phyloP scores from a whole-genome alignment of 768 basidiomycete genomes.

The Suillus sp. region DNA sequence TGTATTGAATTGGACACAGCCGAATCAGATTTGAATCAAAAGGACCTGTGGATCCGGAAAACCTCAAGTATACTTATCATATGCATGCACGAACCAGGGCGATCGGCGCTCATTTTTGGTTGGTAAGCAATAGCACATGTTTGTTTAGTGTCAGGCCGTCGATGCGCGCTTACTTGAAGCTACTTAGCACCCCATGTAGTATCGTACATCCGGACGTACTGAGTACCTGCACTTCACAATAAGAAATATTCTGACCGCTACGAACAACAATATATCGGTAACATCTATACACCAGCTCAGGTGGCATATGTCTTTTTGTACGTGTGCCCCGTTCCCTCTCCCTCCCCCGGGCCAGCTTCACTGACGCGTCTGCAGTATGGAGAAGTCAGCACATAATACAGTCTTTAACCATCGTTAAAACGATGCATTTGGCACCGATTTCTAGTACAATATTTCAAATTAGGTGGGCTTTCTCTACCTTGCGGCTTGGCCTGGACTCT shows the following conservation, averaged over 20 bases:
- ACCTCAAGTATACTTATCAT: background rate
- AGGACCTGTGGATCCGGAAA: background rate
- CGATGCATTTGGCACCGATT: conserved; percentile 43
- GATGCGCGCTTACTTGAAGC: no score
- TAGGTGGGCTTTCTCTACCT: conserved; percentile 74
- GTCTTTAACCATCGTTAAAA: no score
- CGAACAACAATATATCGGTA: conserved; percentile 75
- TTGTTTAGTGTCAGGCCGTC: no score
- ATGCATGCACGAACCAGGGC: no score
- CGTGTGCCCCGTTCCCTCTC: conserved; percentile 48
- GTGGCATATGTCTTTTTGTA: conserved; percentile 52
- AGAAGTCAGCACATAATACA: no score
- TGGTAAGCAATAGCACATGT: no score
- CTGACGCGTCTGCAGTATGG: conserved; percentile 59
- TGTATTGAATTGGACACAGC: background rate
- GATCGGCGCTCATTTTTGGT: no score
- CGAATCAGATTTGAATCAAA: background rate
- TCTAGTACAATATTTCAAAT: conserved; percentile 4
- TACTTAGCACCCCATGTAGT: no score
- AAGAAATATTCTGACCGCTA: conserved; percentile 64
- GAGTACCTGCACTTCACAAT: conserved; percentile 61
- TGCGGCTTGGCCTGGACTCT: no score
- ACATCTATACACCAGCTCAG: conserved; percentile 60
- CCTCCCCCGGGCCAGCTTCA: conserved; percentile 16
- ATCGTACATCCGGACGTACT: no score